These are phyloP conservation scores for Parathielavia appendiculata DNA, from an alignment of 495 filamentous ascomycete genomes.

Conservation along the genomic window DNA sequence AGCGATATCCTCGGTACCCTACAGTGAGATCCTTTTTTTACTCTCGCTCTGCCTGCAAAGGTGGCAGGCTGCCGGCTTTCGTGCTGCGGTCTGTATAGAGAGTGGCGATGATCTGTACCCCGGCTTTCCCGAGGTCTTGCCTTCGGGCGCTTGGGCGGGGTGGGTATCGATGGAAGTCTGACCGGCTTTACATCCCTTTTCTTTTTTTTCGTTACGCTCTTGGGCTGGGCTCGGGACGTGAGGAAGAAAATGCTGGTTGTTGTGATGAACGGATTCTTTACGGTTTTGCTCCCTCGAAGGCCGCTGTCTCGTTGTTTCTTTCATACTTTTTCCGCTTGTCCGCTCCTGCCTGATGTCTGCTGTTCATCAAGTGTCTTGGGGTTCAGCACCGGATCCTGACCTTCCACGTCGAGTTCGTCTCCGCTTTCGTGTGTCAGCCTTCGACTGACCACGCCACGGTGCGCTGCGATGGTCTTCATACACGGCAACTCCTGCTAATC, in stretches of 20 bases:
- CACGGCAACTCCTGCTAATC: no score
- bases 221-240: conserved; percentile 34
- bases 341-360: no score
- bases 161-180: conserved; percentile 61
- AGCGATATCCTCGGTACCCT: conserved; percentile 54
- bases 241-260: conserved; percentile 34
- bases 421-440: no score
- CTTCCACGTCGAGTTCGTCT: no score
- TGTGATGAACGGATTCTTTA: background rate
- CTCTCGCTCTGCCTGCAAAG: conserved; percentile 50
- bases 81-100: conserved; percentile 47
- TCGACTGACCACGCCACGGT: no score
- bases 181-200: conserved; percentile 48
- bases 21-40: conserved; percentile 53
- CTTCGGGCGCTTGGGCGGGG: conserved; percentile 51
- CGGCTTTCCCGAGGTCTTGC: conserved; percentile 43
- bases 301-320: no score
- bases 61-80: conserved; percentile 41
- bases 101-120: conserved; percentile 63
- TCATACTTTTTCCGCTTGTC: no score
- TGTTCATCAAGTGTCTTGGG: no score
- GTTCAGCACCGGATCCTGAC: no score
- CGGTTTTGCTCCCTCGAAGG: background rate
- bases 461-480: no score
- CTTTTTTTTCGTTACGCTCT: conserved; percentile 48